Percentiles rank a stretch among this genome's conserved stretches.
phyloP scores from a whole-genome alignment of 2,329 filamentous ascomycete genomes.

The Cordyceps fumosorosea region DNA sequence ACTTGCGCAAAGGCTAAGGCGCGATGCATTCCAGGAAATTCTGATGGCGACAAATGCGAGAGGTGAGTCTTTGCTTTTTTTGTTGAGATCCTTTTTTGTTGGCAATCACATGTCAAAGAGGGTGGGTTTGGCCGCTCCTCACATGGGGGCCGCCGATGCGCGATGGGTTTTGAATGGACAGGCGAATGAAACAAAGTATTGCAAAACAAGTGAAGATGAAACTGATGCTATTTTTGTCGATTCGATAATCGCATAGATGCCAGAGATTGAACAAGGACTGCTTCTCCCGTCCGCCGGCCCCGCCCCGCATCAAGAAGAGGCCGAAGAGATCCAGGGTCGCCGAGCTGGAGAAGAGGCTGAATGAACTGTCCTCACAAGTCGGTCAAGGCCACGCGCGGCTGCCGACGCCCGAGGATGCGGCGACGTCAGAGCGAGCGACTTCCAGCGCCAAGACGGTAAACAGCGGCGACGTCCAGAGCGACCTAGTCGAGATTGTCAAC shows the following conservation, averaged over 20 bases:
- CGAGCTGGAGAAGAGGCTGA: conserved; percentile 43
- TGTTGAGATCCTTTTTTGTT: conserved; percentile 4
- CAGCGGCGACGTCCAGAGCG: conserved; percentile 9
- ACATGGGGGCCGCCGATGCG: not conserved
- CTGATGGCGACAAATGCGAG: conserved; percentile 38
- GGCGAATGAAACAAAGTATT: not conserved
- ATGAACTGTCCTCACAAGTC: conserved; percentile 39
- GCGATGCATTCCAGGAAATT: conserved; percentile 38
- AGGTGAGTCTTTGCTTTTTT: conserved; percentile 28
- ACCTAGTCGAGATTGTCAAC: conserved; percentile 16
- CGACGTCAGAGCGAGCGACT: conserved; percentile 3
- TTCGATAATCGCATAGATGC: conserved; percentile 29
- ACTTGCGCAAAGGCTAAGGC: conserved; percentile 48
- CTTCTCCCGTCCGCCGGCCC: conserved; percentile 40
- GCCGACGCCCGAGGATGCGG: conserved; percentile 11
- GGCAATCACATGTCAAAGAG: conserved; percentile 10
- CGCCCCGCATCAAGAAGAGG: conserved; percentile 40
- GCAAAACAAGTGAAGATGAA: not conserved
- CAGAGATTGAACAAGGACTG: conserved; percentile 42
- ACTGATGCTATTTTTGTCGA: not conserved
- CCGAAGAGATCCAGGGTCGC: conserved; percentile 42
- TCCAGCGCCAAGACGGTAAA: conserved; percentile 7
- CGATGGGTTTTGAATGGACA: not conserved
- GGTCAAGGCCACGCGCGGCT: conserved; percentile 14
- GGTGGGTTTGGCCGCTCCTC: not conserved